Evolutionary conservation across 192 early-diverging fungal genomes (phyloP), one percentile per base, ranked within the genome.

Genomic region (Obelidium mucronatum): DNA sequence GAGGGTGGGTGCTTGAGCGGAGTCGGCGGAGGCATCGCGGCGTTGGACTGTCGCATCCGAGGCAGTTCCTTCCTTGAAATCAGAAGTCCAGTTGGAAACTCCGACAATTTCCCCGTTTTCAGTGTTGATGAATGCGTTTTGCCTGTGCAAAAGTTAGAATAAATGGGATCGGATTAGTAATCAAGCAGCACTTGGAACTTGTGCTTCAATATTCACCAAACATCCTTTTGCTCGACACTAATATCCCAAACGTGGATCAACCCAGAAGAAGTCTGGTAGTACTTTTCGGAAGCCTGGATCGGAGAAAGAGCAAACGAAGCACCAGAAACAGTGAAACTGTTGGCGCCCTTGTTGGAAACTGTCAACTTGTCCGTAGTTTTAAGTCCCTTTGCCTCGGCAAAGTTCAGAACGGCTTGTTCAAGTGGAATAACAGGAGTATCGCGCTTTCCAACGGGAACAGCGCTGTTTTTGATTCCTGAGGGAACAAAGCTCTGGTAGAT

Each of bases 191-290:
- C n/a, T n/a, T n/a, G n/a, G n/a, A n/a, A n/a, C n/a, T n/a, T n/a
- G n/a, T n/a, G n/a, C n/a, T n/a, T n/a, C n/a, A n/a, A n/a, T n/a
- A n/a, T n/a, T n/a, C n/a, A n/a, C n/a, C n/a, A n/a, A n/a, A n/a
- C n/a, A n/a, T n/a, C n/a, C n/a, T n/a, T n/a, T n/a, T n/a, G n/a
- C n/a, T n/a, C n/a, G n/a, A n/a, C n/a, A n/a, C n/a, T n/a, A n/a
- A n/a, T n/a, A n/a, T n/a, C n/a, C n/a, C n/a, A 73, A 26, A 55
- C 69, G n/a, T 22, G 60, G 51, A 80, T 68, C 30, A 73, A 30
- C 36, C 19, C 42, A 26, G 60, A 66, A n/a, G n/a, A n/a, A 3
- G 19, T 77, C 39, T 78, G 37, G 61, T 65, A 74, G 40, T 40
- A 40, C 42, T 74, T 74, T 39, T 65, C 15, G 1, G 72, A 70